Percentiles rank a stretch among this genome's conserved stretches.
Evolutionary conservation across 768 basidiomycete species (phyloP).

Genomic region (Gymnopilus junonius): DNA sequence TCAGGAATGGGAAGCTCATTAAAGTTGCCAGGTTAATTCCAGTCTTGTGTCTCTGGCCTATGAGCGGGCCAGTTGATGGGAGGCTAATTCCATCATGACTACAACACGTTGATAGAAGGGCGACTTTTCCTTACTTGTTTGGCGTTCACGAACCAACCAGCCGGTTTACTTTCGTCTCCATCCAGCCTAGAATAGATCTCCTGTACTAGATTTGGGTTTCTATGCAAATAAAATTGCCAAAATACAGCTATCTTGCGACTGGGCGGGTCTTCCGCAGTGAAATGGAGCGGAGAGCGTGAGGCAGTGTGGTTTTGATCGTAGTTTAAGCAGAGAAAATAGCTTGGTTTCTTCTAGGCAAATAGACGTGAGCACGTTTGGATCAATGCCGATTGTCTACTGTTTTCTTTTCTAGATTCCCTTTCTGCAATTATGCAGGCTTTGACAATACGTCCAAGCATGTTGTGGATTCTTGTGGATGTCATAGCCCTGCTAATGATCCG

Average conservation of each 20-base stretch:
- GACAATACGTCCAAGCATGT: neutral
- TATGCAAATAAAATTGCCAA: neutral
- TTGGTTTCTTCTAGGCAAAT: neutral
- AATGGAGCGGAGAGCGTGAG: neutral
- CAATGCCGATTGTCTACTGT: neutral
- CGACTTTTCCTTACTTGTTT: neutral
- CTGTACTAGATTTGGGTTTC: neutral
- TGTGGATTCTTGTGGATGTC: neutral
- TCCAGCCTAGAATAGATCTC: neutral
- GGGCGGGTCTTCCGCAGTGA: neutral
- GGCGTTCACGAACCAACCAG: neutral
- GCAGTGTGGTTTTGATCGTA: neutral
- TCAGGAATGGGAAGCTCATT: neutral
- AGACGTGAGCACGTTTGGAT: neutral
- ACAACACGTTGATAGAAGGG: neutral
- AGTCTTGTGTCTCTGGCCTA: neutral
- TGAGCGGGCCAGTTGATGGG: neutral
- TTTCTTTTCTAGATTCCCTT: neutral
- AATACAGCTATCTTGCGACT: neutral
- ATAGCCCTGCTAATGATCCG: neutral
- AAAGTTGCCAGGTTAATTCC: neutral
- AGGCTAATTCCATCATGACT: neutral
- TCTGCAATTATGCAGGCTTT: neutral
- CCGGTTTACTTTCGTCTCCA: neutral
- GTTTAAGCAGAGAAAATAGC: neutral